phyloP scores from a whole-genome alignment of 2,329 filamentous ascomycete genomes.

The Graphilbum sp. region DNA sequence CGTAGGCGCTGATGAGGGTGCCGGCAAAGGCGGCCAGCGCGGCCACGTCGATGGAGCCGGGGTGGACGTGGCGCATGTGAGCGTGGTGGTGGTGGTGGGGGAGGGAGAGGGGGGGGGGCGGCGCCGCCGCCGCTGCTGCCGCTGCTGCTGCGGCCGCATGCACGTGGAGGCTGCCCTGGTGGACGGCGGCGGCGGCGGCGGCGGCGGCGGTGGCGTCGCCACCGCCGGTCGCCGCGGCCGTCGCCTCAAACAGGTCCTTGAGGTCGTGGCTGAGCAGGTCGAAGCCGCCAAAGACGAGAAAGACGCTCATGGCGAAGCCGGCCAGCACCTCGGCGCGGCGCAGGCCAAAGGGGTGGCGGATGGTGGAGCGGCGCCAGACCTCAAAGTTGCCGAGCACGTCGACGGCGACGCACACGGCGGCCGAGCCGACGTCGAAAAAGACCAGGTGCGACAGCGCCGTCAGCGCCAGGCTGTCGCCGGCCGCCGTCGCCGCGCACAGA shows the following conservation, averaged over 20 bases:
- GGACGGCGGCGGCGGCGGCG: constrained; percentile 23
- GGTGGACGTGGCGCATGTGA: constrained; percentile 43
- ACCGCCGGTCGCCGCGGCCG: neutral
- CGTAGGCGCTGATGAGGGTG: constrained; percentile 73
- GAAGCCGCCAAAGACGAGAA: constrained; percentile 92
- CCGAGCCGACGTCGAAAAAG: constrained; percentile 88
- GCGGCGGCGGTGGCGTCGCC: constrained; percentile 37
- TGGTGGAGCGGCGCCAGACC: constrained; percentile 84
- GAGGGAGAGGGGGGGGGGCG: constrained; percentile 17
- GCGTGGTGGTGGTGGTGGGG: neutral
- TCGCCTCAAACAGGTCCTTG: constrained; percentile 69
- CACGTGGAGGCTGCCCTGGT: neutral
- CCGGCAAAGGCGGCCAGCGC: constrained; percentile 67
- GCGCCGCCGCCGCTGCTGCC: constrained; percentile 41
- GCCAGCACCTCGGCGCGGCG: constrained; percentile 87
- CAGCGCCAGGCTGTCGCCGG: constrained; percentile 70
- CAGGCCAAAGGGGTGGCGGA: constrained; percentile 85
- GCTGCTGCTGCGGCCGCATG: constrained; percentile 41
- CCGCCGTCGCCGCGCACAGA: constrained; percentile 48
- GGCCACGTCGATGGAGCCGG: constrained; percentile 67
- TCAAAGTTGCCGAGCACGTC: constrained; percentile 95
- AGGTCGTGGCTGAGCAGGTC: constrained; percentile 88
- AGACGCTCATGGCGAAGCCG: constrained; percentile 89
- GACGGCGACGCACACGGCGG: constrained; percentile 77
- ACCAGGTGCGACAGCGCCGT: constrained; percentile 86